A percentile compares a stretch with the other conserved stretches of the same genome.
phyloP scores from a whole-genome alignment of 2,329 filamentous ascomycete genomes.

The Aspergillus novofumigatus region DNA sequence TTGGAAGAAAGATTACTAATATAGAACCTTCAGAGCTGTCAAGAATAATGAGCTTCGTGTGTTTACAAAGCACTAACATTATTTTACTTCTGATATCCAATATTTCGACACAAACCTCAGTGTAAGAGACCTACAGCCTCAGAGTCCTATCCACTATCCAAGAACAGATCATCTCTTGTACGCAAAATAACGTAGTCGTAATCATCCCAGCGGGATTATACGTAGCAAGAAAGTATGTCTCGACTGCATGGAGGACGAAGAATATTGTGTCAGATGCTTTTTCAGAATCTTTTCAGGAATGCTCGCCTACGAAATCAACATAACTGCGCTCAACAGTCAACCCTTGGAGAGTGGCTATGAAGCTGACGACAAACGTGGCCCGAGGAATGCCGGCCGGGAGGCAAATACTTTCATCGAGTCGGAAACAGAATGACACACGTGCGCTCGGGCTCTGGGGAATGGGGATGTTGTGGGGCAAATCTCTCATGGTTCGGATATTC shows the following conservation, averaged over 20 bases:
- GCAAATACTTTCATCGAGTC: background rate
- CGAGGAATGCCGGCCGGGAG: background rate
- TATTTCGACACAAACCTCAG: too few species aligned
- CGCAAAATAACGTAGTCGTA: too few species aligned
- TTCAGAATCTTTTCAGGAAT: background rate
- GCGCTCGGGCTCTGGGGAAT: too few species aligned
- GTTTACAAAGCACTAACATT: too few species aligned
- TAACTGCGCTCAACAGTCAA: background rate
- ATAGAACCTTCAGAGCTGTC: too few species aligned
- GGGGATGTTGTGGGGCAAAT: background rate
- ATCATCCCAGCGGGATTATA: background rate
- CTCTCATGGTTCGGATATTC: background rate
- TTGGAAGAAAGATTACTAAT: too few species aligned
- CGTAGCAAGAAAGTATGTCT: background rate
- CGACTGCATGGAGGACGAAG: background rate
- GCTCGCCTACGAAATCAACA: background rate
- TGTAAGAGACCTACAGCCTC: too few species aligned
- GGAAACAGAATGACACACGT: background rate
- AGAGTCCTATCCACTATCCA: too few species aligned
- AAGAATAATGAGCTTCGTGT: too few species aligned
- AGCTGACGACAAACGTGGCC: background rate
- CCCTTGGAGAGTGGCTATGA: background rate
- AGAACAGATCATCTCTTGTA: too few species aligned
- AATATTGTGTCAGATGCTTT: background rate
- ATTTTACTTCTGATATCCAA: too few species aligned